Evolutionary conservation across 352 stramenopile species (phyloP), one percentile per base, ranked within the genome.

Genomic region (Globisporangium cylindrosporum): DNA sequence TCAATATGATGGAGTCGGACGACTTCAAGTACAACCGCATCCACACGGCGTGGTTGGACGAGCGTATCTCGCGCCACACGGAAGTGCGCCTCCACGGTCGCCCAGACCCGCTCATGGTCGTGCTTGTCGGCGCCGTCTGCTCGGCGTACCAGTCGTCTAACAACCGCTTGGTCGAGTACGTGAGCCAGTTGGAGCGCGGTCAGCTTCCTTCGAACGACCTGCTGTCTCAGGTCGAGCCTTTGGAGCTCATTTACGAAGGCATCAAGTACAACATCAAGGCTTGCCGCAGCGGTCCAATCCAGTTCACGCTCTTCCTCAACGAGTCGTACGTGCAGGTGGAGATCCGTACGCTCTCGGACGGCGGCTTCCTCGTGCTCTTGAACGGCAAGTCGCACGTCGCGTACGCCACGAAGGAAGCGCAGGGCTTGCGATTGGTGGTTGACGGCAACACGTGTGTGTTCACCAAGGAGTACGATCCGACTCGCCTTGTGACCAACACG

Each of bases 21-120:
- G 98, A 99, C 79, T 99, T 99, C 79, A 93, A 99, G 65, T 82
- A 93, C 66, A 99, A 99, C 83, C 84, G 85, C 66, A 99, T 99
- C 79, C 95, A 99, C 78, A 99, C 98, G 53, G 96, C 91, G 59
- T 99, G 98, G 98, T 88, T 99, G 49, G 98, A 99, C 76, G 86
- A 90, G 56, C 95, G 98, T 71, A 99, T 99, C 72, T 92, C 92
- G 62, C 76, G 88, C 60, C 99, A 97, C 75, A 93, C 97, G 55
- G 90, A 97, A 75, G 84, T 96, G 66, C 84, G 85, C 61, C 70
- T 92, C 24, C 86, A 93, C n/a, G 88, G 88, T 41, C 88, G 88
- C 3, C 88, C 88, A 22, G 86, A 96, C 66, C 88, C 86, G 36
- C 72, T 96, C 20, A 85, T 96, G 68, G 90, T 98, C 41, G 92